Conservation (phyloP, 176 grass and related monocot genomes). For the Rhynchospora tenuis region DNA sequence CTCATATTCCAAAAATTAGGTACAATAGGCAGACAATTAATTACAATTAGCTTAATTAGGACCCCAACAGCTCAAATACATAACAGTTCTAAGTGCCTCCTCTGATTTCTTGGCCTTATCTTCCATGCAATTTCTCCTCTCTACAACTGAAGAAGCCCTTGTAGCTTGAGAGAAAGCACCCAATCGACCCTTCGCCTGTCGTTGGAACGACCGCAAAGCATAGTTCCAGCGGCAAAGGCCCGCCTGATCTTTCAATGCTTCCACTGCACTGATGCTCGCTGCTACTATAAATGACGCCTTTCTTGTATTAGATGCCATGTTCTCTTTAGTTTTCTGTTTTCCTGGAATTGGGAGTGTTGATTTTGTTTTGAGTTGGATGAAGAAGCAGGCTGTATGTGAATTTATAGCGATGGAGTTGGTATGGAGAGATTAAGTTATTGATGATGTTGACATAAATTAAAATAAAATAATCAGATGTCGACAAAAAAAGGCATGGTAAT, state of each 20-base stretch:
- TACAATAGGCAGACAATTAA: not conserved
- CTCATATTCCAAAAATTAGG: too few species aligned
- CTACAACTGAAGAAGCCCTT: not conserved
- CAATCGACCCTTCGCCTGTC: not conserved
- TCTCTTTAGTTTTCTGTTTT: not conserved
- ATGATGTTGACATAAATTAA: not conserved
- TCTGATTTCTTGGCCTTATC: conserved; percentile 24
- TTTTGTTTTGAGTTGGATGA: not conserved
- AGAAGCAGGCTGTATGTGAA: not conserved
- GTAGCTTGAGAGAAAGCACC: not conserved
- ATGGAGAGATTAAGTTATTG: not conserved
- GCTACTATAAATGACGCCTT: conserved; percentile 49
- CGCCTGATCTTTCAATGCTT: conserved; percentile 66
- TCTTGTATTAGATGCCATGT: conserved; percentile 24
- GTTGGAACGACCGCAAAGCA: conserved; percentile 36
- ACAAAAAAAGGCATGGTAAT: not conserved
- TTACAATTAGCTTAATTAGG: conserved; percentile 29
- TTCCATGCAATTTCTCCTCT: not conserved
- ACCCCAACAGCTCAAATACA: conserved; percentile 63
- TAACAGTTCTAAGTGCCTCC: conserved; percentile 50
- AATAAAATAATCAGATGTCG: not conserved
- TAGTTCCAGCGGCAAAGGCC: conserved; percentile 47
- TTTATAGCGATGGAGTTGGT: conserved; percentile 8
- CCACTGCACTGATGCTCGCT: conserved; percentile 48
- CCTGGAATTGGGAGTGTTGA: not conserved